Evolutionary conservation across 805 yeast genomes (phyloP).

Genomic region (Yarrowia divulgata): DNA sequence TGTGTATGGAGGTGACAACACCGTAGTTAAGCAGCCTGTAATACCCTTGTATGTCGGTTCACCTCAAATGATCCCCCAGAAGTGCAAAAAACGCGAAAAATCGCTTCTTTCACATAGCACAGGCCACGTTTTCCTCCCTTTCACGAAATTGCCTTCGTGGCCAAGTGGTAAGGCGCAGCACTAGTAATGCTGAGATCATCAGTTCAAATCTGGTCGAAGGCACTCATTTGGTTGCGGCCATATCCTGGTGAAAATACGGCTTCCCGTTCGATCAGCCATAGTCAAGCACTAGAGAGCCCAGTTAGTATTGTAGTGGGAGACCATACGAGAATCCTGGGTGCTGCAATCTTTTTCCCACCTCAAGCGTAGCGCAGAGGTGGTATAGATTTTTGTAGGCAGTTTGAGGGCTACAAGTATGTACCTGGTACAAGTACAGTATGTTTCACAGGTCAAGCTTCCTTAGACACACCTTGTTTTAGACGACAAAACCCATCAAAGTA

Average conservation of each 20-base stretch:
- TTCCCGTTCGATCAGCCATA: conserved; percentile 30
- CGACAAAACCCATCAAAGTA: not conserved
- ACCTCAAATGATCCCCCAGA: too few species aligned
- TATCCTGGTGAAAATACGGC: conserved; percentile 34
- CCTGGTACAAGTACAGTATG: too few species aligned
- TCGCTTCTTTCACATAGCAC: not conserved
- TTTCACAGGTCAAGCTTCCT: too few species aligned
- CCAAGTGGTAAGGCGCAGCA: conserved; percentile 39
- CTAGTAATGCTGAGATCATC: conserved; percentile 38
- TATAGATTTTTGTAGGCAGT: too few species aligned
- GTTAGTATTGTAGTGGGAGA: conserved; percentile 34
- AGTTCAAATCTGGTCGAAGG: conserved; percentile 39
- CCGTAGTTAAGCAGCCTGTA: too few species aligned
- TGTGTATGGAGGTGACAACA: too few species aligned
- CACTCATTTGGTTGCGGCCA: conserved; percentile 29
- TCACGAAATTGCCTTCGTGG: conserved; percentile 27
- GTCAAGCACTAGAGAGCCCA: conserved; percentile 25
- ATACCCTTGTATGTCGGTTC: too few species aligned
- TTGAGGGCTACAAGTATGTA: too few species aligned
- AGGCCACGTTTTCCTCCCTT: not conserved
- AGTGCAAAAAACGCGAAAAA: too few species aligned
- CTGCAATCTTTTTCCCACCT: conserved; percentile 30
- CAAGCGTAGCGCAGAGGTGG: too few species aligned
- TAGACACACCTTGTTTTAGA: too few species aligned
- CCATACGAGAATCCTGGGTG: conserved; percentile 37